phyloP scores from a whole-genome alignment of 257 asterid genomes.

The Echites panduratus region DNA sequence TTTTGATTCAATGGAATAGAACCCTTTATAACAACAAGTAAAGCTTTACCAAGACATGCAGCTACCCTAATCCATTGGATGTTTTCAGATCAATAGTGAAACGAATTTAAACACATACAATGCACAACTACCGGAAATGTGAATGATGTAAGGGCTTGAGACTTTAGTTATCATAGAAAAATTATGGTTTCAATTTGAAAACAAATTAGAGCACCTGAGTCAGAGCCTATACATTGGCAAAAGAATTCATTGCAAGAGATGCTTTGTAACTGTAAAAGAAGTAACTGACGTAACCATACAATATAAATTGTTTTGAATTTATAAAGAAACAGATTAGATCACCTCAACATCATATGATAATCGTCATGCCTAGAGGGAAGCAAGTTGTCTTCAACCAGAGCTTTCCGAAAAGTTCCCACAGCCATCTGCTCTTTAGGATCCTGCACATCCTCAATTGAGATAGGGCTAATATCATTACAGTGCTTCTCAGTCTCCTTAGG shows the following conservation, averaged over 20 bases:
- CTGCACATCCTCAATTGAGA: constrained; percentile 28
- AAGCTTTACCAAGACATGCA: not conserved
- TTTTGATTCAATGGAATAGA: not conserved
- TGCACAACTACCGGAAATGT: not conserved
- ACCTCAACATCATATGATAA: constrained; percentile 63
- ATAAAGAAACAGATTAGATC: not conserved
- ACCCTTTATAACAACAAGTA: not conserved
- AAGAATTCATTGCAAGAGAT: not conserved
- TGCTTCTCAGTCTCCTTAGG: constrained; percentile 29
- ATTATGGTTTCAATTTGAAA: no score
- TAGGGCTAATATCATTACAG: constrained; percentile 29
- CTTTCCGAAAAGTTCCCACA: constrained; percentile 53
- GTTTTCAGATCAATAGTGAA: not conserved
- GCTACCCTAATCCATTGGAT: not conserved
- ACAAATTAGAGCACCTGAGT: not conserved
- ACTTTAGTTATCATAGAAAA: no score
- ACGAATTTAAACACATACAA: no score
- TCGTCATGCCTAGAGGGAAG: constrained; percentile 62
- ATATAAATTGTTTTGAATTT: not conserved
- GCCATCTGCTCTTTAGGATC: constrained; percentile 39
- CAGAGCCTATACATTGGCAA: not conserved
- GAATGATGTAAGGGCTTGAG: not conserved
- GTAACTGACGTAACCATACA: not conserved
- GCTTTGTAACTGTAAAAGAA: not conserved
- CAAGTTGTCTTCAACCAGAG: constrained; percentile 42